Base-by-base conservation (phyloP, 805 yeast genomes). In the Yarrowia bubula region DNA sequence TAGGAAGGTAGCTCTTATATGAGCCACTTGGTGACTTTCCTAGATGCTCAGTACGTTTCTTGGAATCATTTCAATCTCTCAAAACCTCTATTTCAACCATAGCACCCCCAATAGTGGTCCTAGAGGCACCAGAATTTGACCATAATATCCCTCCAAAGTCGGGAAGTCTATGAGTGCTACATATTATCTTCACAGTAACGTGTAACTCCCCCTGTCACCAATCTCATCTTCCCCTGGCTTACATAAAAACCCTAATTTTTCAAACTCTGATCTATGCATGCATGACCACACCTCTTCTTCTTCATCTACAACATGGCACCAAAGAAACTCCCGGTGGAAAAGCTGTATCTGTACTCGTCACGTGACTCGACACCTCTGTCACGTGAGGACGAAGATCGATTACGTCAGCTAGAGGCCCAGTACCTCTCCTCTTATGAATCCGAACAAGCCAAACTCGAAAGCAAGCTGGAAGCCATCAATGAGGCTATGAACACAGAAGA, bases 301-400 rank as follows among this genome's bases (percentile, higher is more conserved):
- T 9, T 18, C 17, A 17, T 5, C 18, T 13, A 22, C 18, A 37
- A 18, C 33, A 10, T 32, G 38, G 38, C 47, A 1, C 28, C 31
- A 3, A 37, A 22, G 5, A 22, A 31, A 15, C 47, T 55, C 13
- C n/a, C 37, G 10, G 3, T 15, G 28, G 17, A 55, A 7, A 55
- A 55, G 31, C 47, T 55, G 7, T 55, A 55, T 11, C 47, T 55
- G n/a, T 55, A 55, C 47, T 39, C 61, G 8, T n/a, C 60, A 28
- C 60, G 60, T 39, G 61, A 55, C 39, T 47, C 28, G 8, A 15
- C 13, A 2, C 31, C 38, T 31, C 31, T 55, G 17, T 11, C 47
- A 55, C 47, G 47, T 41, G 61, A 55, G 15, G 61, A 55, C 33
- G 61, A 55, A 38, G n/a, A 4, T n/a, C 31, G 47, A 8, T 14